Evolutionary conservation across 1,284 basidiomycete species (phyloP).

Genomic region (Cystobasidium sp.): DNA sequence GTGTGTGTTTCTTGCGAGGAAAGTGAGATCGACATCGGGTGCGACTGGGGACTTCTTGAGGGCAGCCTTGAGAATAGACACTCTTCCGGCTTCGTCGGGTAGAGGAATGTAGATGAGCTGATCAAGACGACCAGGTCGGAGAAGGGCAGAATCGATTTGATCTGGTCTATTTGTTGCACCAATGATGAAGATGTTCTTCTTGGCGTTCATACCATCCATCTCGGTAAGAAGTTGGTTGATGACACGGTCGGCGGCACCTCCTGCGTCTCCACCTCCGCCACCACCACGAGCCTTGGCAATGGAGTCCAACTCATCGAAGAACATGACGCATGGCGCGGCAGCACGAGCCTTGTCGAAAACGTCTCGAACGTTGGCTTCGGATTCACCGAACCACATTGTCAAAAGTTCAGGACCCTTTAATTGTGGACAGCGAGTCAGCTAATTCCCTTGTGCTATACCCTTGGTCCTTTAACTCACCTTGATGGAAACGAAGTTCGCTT

Average conservation of each 20-base stretch:
- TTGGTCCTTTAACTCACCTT: no score
- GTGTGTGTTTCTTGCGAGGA: constrained; percentile 91
- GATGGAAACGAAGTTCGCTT: constrained; percentile 97
- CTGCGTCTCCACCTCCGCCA: constrained; percentile 78
- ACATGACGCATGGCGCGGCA: constrained; percentile 98
- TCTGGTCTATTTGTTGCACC: constrained; percentile 99
- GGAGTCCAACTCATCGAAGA: constrained; percentile 99
- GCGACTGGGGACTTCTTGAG: constrained; percentile 92
- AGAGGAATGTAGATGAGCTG: constrained; percentile 60
- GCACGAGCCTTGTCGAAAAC: constrained; percentile 99
- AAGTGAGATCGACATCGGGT: constrained; percentile 80
- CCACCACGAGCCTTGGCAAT: constrained; percentile 94
- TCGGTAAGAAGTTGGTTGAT: constrained; percentile 67
- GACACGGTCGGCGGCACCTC: constrained; percentile 84
- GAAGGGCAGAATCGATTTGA: constrained; percentile 93
- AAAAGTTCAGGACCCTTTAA: constrained; percentile 52
- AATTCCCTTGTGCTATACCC: neutral
- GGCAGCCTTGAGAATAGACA: constrained; percentile 87
- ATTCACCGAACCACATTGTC: constrained; percentile 99
- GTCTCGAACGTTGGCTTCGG: constrained; percentile 98
- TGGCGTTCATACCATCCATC: constrained; percentile 99
- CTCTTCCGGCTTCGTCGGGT: constrained; percentile 87
- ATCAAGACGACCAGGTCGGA: constrained; percentile 98
- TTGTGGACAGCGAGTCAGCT: neutral
- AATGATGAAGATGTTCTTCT: constrained; percentile 83